Conservation (phyloP, 495 filamentous ascomycete genomes). For the Chaetomium cochliodes region DNA sequence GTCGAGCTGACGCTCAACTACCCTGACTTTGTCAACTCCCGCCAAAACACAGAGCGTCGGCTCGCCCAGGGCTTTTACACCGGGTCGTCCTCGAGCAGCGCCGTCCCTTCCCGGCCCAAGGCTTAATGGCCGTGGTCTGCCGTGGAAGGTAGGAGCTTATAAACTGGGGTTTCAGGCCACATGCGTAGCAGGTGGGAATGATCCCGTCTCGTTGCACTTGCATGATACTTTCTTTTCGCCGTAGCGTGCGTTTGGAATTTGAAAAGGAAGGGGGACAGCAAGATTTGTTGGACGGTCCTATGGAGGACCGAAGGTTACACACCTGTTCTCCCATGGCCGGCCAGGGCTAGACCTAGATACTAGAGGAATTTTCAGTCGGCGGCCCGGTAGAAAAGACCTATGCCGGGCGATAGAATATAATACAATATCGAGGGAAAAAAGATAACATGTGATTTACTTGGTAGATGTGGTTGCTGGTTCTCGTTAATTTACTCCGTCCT, state of each 20-base stretch:
- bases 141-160: neutral
- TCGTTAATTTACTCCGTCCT: too few species aligned
- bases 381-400: slow-evolving; percentile 14
- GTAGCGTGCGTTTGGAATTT: slow-evolving; percentile 11
- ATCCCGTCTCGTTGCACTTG: neutral
- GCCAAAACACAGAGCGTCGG: slow-evolving; percentile 84
- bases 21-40: slow-evolving; percentile 95
- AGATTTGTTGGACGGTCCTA: neutral
- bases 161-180: neutral
- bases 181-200: neutral
- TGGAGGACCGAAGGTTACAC: neutral
- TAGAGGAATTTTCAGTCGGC: slow-evolving; percentile 6
- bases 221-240: slow-evolving; percentile 5
- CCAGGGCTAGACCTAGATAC: neutral
- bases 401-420: slow-evolving; percentile 21
- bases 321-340: neutral
- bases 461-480: too few species aligned
- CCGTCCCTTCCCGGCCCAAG: slow-evolving; percentile 35
- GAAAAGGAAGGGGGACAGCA: neutral
- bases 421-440: slow-evolving; percentile 5
- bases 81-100: slow-evolving; percentile 23
- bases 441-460: too few species aligned
- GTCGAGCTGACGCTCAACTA: slow-evolving; percentile 98
- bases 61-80: slow-evolving; percentile 65
- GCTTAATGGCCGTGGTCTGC: neutral